Evolutionary conservation across 1,139 yeast genomes (phyloP), one percentile per base, ranked within the genome.

Genomic region (Scheffersomyces lignicola): DNA sequence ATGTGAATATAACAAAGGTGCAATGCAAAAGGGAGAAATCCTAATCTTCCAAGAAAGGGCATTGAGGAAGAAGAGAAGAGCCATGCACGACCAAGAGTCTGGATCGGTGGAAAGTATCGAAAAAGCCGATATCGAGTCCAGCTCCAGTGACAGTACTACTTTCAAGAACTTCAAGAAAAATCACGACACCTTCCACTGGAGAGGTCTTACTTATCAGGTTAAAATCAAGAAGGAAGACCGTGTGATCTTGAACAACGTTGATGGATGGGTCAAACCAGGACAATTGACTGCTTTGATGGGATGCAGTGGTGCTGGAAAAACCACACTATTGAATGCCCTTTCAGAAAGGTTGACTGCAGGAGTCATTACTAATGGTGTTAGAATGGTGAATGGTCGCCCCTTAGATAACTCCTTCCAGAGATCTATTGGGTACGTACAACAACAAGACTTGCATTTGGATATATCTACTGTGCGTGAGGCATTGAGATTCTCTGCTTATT

Each of bases 21-120:
- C 88, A 18, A 78, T 80, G 66, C 89, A 87, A 58, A 84, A 81
- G 66, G 96, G 96, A 65, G 96, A 88, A 64, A 76, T 86, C 3
- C 22, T 30, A 15, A 15, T 26, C 3, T 26, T 26, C 29, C 29
- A 26, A 26, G 18, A 26, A 26, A 14, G 29, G 5, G 29, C 29
- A 5, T 26, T 26, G 18, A 26, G 29, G n/a, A 14, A 16, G 7
- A 26, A 26, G 13, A 26, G 20, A 26, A 26, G 11, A 26, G 29
- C 29, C n/a, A 26, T 26, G 29, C 29, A 26, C 18, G 29, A 26
- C 11, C 5, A 14, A 15, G 29, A 26, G 11, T 26, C 29, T 5
- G 29, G 20, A 10, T n/a, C 18, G 10, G 18, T 26, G 4, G 29
- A 26, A 16, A 9, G 18, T 7, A 21, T 15, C 11, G 5, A 15